Evolutionary conservation across 1,284 basidiomycete genomes (phyloP), one percentile per base, ranked within the genome.

Genomic region (Cryptococcus floricola): DNA sequence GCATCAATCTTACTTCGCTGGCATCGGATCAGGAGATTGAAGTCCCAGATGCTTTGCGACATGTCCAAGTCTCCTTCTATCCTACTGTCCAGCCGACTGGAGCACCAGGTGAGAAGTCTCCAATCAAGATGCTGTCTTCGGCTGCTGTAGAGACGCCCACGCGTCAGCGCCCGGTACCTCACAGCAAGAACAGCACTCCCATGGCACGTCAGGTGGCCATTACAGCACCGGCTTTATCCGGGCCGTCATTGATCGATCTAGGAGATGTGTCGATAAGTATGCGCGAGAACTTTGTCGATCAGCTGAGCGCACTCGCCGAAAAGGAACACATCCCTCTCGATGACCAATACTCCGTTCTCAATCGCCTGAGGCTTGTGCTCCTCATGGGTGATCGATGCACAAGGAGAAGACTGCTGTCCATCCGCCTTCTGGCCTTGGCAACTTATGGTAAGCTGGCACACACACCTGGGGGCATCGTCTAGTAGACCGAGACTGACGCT

Each of bases 301-400:
- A 93, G 47, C 80, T 97, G 27, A 85, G 85, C 19, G 87, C 91
- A 61, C 78, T 84, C 25, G 80, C 89, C 58, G 85, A 89, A 65
- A 78, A 78, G n/a, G 81, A 91, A 69, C 78, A 82, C 39, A 82
- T 98, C 41, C 88, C 92, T 13, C 83, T 87, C 23, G 84, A 87
- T 43, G 91, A 95, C 75, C 90, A 88, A 67, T 94, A 93, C 68
- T 90, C 93, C 69, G 80, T 97, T 5, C 81, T 96, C 61, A 92
- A 90, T 76, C 88, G 89, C 56, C 88, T 95, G 58, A 86, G 94
- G 52, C 80, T 89, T 45, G 87, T 91, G 3, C 78, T 93, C 49
- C 80, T 82, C 13, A 79, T 81, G 39, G 81, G 82, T 8, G 80
- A 83, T 55, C 81, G 83, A 50, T 79, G 76, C 19, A 84, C 85